Conservation (phyloP, 2,329 filamentous ascomycete genomes). For the Apiospora hydei region DNA sequence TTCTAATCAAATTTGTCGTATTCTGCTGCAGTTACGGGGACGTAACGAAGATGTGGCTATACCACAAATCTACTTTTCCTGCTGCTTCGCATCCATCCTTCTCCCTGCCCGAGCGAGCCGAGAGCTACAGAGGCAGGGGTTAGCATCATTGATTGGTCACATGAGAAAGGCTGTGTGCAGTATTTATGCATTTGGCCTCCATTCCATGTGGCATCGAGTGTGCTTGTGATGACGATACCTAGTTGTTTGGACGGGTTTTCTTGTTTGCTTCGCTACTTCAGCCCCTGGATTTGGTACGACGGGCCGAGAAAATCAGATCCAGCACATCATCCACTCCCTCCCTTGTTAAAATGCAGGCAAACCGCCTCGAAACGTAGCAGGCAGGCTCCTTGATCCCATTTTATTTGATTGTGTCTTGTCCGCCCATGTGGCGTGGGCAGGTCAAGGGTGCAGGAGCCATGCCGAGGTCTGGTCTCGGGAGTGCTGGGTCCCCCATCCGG, state of each 20-base stretch:
- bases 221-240: not conserved
- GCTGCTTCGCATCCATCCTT: not conserved
- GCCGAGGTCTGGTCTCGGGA: not conserved
- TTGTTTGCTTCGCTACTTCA: not conserved
- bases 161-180: not conserved
- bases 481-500: not conserved
- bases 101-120: not conserved
- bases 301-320: constrained; percentile 7
- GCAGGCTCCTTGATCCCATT: not conserved
- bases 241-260: not conserved
- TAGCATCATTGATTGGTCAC: not conserved
- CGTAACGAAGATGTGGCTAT: not conserved
- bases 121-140: not conserved
- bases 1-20: not conserved
- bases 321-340: not conserved
- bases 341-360: not conserved
- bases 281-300: not conserved
- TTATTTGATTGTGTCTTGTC: not conserved
- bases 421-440: not conserved
- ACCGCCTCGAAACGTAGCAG: not conserved
- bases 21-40: not conserved
- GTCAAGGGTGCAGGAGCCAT: not conserved
- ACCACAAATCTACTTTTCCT: not conserved
- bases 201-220: not conserved
- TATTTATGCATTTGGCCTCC: not conserved